phyloP scores from a whole-genome alignment of 2,329 filamentous ascomycete genomes.

The Venturia effusa region DNA sequence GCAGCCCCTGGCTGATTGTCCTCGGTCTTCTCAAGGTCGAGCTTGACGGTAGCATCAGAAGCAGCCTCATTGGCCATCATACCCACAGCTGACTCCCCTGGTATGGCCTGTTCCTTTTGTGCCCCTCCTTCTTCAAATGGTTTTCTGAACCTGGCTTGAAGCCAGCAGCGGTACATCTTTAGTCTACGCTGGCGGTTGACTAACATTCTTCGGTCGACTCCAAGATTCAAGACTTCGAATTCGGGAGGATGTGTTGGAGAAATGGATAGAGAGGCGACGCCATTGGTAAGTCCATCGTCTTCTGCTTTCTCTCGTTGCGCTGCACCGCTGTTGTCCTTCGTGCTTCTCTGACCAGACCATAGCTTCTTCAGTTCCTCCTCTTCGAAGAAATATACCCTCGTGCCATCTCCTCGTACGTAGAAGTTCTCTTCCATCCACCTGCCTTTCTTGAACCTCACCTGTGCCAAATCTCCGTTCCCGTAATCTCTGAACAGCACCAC shows the following conservation, averaged over 20 bases:
- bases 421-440: slow-evolving; percentile 94
- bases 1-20: background rate
- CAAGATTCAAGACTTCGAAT: slow-evolving; percentile 66
- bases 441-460: slow-evolving; percentile 94
- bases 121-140: slow-evolving; percentile 16
- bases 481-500: slow-evolving; percentile 93
- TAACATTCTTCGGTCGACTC: slow-evolving; percentile 75
- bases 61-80: slow-evolving; percentile 7
- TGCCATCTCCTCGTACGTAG: slow-evolving; percentile 90
- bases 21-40: background rate
- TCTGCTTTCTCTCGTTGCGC: slow-evolving; percentile 6
- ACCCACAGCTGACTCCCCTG: background rate
- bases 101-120: background rate
- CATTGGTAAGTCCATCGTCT: slow-evolving; percentile 11
- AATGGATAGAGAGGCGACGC: slow-evolving; percentile 24
- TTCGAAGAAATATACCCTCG: slow-evolving; percentile 95
- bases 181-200: slow-evolving; percentile 83
- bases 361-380: slow-evolving; percentile 68
- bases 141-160: slow-evolving; percentile 74
- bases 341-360: slow-evolving; percentile 49
- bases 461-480: slow-evolving; percentile 85
- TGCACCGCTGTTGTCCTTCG: background rate
- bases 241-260: slow-evolving; percentile 14
- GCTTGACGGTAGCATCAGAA: background rate
- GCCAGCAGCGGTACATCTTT: slow-evolving; percentile 99